Base-by-base conservation (phyloP, 176 grass and related monocot genomes). In the Poa pratensis region DNA sequence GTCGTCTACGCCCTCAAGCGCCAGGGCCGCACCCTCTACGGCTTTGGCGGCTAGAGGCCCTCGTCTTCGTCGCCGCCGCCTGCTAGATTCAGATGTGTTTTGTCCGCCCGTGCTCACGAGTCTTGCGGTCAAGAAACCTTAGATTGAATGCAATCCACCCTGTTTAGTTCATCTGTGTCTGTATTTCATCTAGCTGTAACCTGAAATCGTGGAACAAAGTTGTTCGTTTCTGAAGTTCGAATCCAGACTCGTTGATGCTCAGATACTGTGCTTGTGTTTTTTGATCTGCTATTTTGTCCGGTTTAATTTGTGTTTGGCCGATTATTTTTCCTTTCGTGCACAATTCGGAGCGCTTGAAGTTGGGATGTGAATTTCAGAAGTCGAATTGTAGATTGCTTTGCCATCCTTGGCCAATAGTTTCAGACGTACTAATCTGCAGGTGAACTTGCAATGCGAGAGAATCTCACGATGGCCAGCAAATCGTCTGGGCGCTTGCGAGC, bases 21-120 rank as follows among this genome's bases (percentile, higher is more conserved):
- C 89, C 95, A 97, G 83, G 92, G 95, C 13, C 85, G 92, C 59
- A 97, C 95, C 79, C 81, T 97, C 76, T 97, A 97, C 48, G 92
- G 89, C 9, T 95, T 97, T 53, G 85, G 89, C 30, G 87, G 95
- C 68, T 94, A 87, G 60, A 63, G 7, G 40, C 3, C n/a, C 0
- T 28, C 26, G 13, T 13, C 22, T 1, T 15, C 26, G 26, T 3
- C 24, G 24, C 3, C 22, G 3, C 26, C 13, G 60, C 32, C 42
- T 16, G 1, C 28, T 22, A 53, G 54, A 18, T 18, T 34, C 5
- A 16, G 35, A 7, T 19, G 70, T 32, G 70, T 14, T 58, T 1
- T 18, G 18, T 53, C 2, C 76, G 78, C 62, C 62, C 43, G 52
- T 70, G 87, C 37, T 26, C 13, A 34, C 11, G 72, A 65, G 75